Evolutionary conservation across 2,329 filamentous ascomycete species (phyloP), one percentile per base, ranked within the genome.

Genomic region (Fusarium papillatum): DNA sequence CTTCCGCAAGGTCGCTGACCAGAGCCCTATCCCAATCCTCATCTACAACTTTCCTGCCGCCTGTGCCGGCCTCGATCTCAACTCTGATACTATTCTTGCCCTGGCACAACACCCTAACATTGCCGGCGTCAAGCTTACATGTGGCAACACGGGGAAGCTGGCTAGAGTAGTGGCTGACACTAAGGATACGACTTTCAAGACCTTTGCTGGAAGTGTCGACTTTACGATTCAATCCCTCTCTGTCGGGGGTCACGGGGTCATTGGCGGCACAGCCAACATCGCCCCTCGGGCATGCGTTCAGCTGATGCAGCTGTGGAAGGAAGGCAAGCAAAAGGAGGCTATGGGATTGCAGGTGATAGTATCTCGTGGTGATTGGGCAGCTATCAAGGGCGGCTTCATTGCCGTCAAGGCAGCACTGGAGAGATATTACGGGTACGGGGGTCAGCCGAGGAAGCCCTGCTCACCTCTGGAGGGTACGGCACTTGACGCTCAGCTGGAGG

Each of bases 121-220:
- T 73, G 88, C 90, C 31, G 91, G 91, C 41, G 90, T 89, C 77
- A 93, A 93, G 82, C 84, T 93, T 66, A 92, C 91, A 13, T 92
- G 90, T 74, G 91, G 90, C 10, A 92, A 93, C 80, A 92, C 90
- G 48, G 90, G 91, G 43, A 92, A 93, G 80, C 85, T 92, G 53
- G 85, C 84, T 4, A 81, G 82, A 81, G 86, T 86, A 79, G 89
- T 82, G 69, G 81, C 89, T 57, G 88, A 87, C 5, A 87, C 88
- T 7, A 69, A 69, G 39, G 76, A 68, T 59, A 78, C 1, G 26
- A 55, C n/a, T 19, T 95, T 95, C 86, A 88, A 94, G 81, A 93
- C 93, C 70, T 90, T 93, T 78, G 93, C 93, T 50, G 94, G 94
- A 67, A 93, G 91, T 61, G 93, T 93, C 64, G 93, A 95, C 84